Conservation (phyloP, 148 eudicot species). For the Silene conica region DNA sequence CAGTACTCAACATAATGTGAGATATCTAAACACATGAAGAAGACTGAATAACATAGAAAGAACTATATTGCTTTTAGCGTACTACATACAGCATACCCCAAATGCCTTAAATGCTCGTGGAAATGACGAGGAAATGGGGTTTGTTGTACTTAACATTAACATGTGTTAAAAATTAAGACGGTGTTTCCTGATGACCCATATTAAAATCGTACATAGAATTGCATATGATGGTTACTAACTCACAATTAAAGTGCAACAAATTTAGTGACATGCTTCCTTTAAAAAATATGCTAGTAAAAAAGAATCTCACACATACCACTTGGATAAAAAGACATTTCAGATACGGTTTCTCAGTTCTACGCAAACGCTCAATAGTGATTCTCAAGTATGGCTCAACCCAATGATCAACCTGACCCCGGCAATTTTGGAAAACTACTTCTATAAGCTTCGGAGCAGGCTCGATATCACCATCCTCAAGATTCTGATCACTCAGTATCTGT, state of each 20-base stretch:
- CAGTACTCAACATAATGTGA: background rate
- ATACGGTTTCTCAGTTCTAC: conserved; percentile 63
- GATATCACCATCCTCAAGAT: conserved; percentile 89
- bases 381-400: conserved; percentile 95
- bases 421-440: conserved; percentile 87
- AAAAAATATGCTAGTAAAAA: background rate
- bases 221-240: too few relatives aligned
- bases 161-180: too few relatives aligned
- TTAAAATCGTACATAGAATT: too few relatives aligned
- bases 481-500: conserved; percentile 84
- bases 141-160: too few relatives aligned
- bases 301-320: conserved; percentile 58
- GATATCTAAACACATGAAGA: background rate
- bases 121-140: too few relatives aligned
- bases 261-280: background rate
- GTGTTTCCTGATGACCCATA: too few relatives aligned
- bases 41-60: background rate
- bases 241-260: background rate
- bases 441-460: conserved; percentile 99
- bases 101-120: too few relatives aligned
- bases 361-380: conserved; percentile 74
- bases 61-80: background rate
- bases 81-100: background rate
- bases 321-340: conserved; percentile 78
- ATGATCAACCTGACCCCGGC: conserved; percentile 90